Percentiles rank a stretch among this genome's conserved stretches.
These are phyloP conservation scores for Aspergillus hancockii DNA, from an alignment of 495 filamentous ascomycete species.

Conservation along the genomic window DNA sequence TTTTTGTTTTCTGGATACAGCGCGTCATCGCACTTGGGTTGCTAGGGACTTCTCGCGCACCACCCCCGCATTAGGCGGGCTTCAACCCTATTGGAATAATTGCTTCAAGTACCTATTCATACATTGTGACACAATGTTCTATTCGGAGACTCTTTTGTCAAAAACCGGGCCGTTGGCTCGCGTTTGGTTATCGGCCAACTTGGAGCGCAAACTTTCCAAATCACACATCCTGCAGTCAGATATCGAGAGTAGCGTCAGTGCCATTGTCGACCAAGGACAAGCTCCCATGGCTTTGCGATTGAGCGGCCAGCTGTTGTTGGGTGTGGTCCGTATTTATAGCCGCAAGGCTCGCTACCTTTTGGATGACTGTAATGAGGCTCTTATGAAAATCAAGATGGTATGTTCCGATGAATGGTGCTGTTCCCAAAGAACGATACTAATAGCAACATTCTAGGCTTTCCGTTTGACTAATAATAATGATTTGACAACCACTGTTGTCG, in stretches of 20 bases:
- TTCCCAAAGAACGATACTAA: conserved; percentile 2
- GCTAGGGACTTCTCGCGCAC: conserved; percentile 32
- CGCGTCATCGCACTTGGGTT: conserved; percentile 37
- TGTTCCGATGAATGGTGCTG: conserved; percentile 13
- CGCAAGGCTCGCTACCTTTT: conserved; percentile 93
- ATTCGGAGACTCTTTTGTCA: conserved; percentile 91
- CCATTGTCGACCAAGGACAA: conserved; percentile 90
- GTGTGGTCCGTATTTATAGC: conserved; percentile 96
- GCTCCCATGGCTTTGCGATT: conserved; percentile 93
- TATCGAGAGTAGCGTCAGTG: conserved; percentile 87
- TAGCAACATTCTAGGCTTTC: conserved; percentile 61
- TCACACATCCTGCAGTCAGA: conserved; percentile 90
- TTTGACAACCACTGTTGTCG: conserved; percentile 68
- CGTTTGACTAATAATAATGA: conserved; percentile 78
- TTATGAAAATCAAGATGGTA: conserved; percentile 99
- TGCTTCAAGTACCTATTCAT: conserved; percentile 14
- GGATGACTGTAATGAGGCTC: conserved; percentile 95
- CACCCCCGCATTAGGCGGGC: conserved; percentile 45
- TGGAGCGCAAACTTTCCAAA: conserved; percentile 96
- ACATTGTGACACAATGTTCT: conserved; percentile 74
- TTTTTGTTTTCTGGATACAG: conserved; percentile 39
- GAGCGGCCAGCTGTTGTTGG: conserved; percentile 89
- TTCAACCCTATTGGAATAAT: neutral
- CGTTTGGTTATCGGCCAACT: conserved; percentile 96
- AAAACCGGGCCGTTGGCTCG: conserved; percentile 96